Base-by-base conservation (phyloP, 1,139 yeast genomes). In the Debaryomycetaceae sp. region DNA sequence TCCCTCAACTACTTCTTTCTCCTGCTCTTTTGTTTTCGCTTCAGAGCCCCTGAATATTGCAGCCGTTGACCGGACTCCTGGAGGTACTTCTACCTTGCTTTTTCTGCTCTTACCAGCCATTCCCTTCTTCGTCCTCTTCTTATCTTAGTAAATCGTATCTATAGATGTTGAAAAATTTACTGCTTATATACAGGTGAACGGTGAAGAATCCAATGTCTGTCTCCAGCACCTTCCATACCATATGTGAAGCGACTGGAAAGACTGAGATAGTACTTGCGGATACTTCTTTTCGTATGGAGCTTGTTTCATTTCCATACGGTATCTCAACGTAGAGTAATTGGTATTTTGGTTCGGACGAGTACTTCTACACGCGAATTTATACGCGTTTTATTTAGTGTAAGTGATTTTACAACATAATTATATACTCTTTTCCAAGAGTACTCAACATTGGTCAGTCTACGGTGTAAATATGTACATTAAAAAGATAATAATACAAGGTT, bases 401-500 rank as follows among this genome's bases (percentile, higher is more conserved):
- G 26, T 22, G 11, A 8, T 22, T 22, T 22, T 22, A 22, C 26
- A 22, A 22, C 26, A 11, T 22, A 22, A 22, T 8, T 22, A 22
- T 22, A 22, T 22, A 22, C 26, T 22, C 26, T 22, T 22, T 22
- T 22, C 26, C 7, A 8, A 22, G 26, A 3, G 26, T 22, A 22
- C 7, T 8, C 26, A 22, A 3, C 7, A 8, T 22, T 22, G 26
- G 11, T 22, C 26, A 22, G 11, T 8, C 26, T 11, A 11, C 11
- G 26, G 26, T 22, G 26, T 8, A 22, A 8, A 35, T 30, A 72
- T 72, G 78, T 59, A 67, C 51, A 72, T 72, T 49, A 69, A 69
- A 48, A 58, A 58, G 43, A 71, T 91, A 35, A 75, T 79, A 11
- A 87, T 92, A 45, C 95, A 89, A 59, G 98, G 98, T 34, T 92